Conservation (phyloP, 176 grass and related monocot genomes). For the Echinochloa phyllopogon region DNA sequence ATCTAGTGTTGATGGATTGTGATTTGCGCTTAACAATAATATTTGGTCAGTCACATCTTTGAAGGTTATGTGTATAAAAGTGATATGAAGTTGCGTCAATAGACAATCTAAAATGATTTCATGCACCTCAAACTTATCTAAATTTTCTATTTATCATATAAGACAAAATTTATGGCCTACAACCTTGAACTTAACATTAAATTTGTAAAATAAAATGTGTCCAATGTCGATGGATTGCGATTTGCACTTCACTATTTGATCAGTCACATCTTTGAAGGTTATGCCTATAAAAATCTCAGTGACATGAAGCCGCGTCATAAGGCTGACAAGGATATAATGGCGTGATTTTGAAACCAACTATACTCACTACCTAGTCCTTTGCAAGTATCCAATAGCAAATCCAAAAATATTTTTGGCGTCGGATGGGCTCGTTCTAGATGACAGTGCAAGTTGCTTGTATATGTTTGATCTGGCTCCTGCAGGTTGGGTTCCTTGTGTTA, state of each 20-base stretch:
- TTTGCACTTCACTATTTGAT: not conserved
- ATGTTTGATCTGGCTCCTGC: not conserved
- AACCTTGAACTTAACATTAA: not conserved
- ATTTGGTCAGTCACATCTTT: not conserved
- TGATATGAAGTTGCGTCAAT: not conserved
- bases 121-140: not conserved
- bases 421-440: not conserved
- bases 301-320: not conserved
- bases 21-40: not conserved
- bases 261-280: not conserved
- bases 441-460: slow-evolving; percentile 12
- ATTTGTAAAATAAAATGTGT: not conserved
- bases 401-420: not conserved
- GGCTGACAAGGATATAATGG: not conserved
- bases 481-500: not conserved
- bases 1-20: not conserved
- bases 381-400: not conserved
- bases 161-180: not conserved
- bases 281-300: not conserved
- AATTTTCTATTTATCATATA: not conserved
- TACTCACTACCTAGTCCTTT: not conserved
- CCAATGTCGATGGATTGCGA: not conserved
- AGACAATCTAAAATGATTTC: not conserved
- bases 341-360: not conserved
- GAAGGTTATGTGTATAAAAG: not conserved